Base-by-base conservation (phyloP, 1,284 basidiomycete species). In the Blastosporella zonata region DNA sequence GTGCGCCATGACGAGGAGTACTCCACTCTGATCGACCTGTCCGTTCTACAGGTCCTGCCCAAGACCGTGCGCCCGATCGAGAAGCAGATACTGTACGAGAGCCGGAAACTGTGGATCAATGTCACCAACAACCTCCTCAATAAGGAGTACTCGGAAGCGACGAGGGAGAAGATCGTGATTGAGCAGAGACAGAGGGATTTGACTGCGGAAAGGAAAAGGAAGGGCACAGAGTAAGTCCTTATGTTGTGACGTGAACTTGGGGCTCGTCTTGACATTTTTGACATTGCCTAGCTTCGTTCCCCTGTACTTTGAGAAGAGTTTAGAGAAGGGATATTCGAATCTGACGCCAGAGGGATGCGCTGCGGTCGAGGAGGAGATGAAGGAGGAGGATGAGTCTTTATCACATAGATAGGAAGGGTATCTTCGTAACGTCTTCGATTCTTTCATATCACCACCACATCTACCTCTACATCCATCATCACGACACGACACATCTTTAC, bases 81-180 rank as follows among this genome's bases (percentile, higher is more conserved):
- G 53, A 78, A 79, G 62, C 96, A 98, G 66, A 77, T 84, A 21
- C 75, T 80, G 13, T 73, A 80, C 54, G 97, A 99, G 73, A 95
- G 91, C 54, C 76, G 93, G 53, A 84, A 81, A 70, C 69, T 98
- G 50, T 98, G 96, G 97, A 82, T 90, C 46, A 79, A 75, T 31
- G 93, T 99, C 17, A 95, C 93, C 31, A 74, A 72, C 47, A 70
- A 81, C 61, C 72, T 98, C 49, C 46, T 92, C 41, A 75, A 73
- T 61, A 97, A 97, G 75, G 90, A 97, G 67, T 98, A 81, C 70
- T 76, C 78, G 36, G 92, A 95, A 46, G 94, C 94, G 46, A 96
- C 90, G 42, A 87, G 76, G 71, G 79, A 87, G 67, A 97, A 97
- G 74, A 81, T 93, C 49, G 67, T 66, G 3, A 94, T 97, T 48